These are phyloP conservation scores for Lentinula boryana DNA, from an alignment of 768 basidiomycete species.

Conservation along the genomic window DNA sequence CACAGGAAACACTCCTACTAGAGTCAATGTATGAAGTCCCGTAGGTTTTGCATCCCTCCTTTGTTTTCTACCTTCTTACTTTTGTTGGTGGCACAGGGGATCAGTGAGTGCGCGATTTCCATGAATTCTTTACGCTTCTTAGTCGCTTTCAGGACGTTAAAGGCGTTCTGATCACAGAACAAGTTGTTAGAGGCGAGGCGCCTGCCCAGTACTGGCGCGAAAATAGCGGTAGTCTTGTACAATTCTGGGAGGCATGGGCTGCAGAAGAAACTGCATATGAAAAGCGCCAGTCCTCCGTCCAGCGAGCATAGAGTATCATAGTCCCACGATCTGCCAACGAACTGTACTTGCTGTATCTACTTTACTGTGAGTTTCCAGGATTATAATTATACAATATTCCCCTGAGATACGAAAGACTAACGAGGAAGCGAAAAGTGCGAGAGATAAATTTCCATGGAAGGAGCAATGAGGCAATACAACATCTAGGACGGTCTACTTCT, in stretches of 20 bases:
- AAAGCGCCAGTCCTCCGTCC: conserved; percentile 3
- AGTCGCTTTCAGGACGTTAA: conserved; percentile 50
- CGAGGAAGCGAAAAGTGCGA: background rate
- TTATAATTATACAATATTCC: background rate
- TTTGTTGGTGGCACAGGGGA: conserved; percentile 34
- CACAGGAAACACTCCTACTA: conserved; percentile 70
- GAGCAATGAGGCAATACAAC: background rate
- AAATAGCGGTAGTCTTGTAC: conserved; percentile 43
- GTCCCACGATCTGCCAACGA: conserved; percentile 9
- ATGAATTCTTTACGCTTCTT: background rate
- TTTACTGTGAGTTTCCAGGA: background rate
- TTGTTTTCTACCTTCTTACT: background rate
- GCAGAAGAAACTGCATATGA: conserved; percentile 45
- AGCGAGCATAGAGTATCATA: background rate
- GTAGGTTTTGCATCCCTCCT: conserved; percentile 38
- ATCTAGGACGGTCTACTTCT: background rate
- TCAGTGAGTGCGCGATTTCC: conserved; percentile 41
- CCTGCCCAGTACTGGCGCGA: conserved; percentile 72
- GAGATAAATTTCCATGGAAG: background rate
- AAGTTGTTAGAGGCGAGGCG: conserved; percentile 57
- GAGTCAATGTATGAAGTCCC: conserved; percentile 94
- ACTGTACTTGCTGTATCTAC: conserved; percentile 1
- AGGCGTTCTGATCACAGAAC: conserved; percentile 76
- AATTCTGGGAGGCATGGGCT: conserved; percentile 77
- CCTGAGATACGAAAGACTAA: background rate